Base-by-base conservation (phyloP, 2,329 filamentous ascomycete species). In the Nothophaeocryptopus gaeumannii region DNA sequence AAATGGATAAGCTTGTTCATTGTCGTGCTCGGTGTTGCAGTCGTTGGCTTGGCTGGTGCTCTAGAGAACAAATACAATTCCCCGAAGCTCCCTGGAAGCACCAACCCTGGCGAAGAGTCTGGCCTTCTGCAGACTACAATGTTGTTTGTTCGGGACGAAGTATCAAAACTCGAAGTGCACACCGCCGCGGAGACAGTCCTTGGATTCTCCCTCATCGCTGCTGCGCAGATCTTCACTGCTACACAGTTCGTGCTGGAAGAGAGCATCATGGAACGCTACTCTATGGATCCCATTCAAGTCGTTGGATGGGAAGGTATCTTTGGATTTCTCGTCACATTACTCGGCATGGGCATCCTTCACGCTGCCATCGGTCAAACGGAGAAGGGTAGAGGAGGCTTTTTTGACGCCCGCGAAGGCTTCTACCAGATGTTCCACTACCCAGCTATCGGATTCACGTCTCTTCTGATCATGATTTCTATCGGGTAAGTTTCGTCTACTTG, bases 271-370 rank as follows among this genome's bases (percentile, higher is more conserved):
- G 84, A 88, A 68, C 78, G 83, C 58, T 88, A 87, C 62, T 79
- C 79, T n/a, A 79, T 88, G 70, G 88, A 93, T 62, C 92, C 93
- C 1, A 82, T 99, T 56, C 85, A 84, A 63, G 89, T 96, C 14
- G 93, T 99, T 29, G 92, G 91, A 30, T 99, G 91, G 90, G 93
- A 99, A 71, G 93, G 93, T 14, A 61, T 95, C 2, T 99, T 97
- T 67, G 93, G 93, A 1, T 91, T 97, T 65, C 59, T 75, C 5
- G 82, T 92, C 43, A 99, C 93, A 0, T 67, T 90, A 5, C 56
- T 90, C 3, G 84, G 79, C 20, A 96, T 96, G 84, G 67, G 89
- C 3, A 72, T 95, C 34, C 71, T 96, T 65, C 89, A 99, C 69
- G 74, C 89, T 15, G 72, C 80, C 1, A 77, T 96, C 45, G 93